These are phyloP conservation scores for Epichloe hybrida DNA, from an alignment of 2,329 filamentous ascomycete species.

Conservation along the genomic window DNA sequence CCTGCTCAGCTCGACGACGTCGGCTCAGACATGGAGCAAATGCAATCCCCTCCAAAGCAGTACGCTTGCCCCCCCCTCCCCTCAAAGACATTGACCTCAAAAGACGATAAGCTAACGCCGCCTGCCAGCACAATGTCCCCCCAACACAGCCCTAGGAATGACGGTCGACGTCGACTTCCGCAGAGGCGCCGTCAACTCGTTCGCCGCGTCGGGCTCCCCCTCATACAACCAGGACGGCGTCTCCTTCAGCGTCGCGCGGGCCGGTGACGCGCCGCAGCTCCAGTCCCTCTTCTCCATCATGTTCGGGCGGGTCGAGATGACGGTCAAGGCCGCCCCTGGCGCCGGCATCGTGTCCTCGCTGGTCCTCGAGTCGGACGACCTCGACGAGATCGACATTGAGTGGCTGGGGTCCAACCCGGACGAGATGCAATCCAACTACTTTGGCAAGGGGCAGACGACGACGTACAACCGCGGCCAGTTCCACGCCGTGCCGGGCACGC, in stretches of 20 bases:
- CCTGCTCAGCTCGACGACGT: constrained; percentile 11
- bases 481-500: constrained; percentile 54
- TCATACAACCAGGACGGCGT: constrained; percentile 67
- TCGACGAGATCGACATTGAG: constrained; percentile 96
- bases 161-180: constrained; percentile 77
- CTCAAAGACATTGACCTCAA: too few species aligned
- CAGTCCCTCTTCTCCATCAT: constrained; percentile 95
- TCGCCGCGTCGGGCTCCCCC: constrained; percentile 55
- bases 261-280: constrained; percentile 77
- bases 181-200: constrained; percentile 63
- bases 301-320: constrained; percentile 85
- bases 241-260: constrained; percentile 62
- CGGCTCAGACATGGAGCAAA: constrained; percentile 26
- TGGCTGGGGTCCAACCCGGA: constrained; percentile 70
- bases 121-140: constrained; percentile 45
- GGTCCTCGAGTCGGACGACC: constrained; percentile 77
- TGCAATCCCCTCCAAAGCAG: constrained; percentile 26
- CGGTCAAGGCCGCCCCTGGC: constrained; percentile 74
- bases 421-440: constrained; percentile 94
- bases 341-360: constrained; percentile 86
- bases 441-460: constrained; percentile 77
- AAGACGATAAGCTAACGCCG: neutral
- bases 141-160: constrained; percentile 70
- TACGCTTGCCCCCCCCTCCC: too few species aligned
- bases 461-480: constrained; percentile 81